phyloP scores from a whole-genome alignment of 495 filamentous ascomycete genomes.

The Amphirosellinia nigrospora region DNA sequence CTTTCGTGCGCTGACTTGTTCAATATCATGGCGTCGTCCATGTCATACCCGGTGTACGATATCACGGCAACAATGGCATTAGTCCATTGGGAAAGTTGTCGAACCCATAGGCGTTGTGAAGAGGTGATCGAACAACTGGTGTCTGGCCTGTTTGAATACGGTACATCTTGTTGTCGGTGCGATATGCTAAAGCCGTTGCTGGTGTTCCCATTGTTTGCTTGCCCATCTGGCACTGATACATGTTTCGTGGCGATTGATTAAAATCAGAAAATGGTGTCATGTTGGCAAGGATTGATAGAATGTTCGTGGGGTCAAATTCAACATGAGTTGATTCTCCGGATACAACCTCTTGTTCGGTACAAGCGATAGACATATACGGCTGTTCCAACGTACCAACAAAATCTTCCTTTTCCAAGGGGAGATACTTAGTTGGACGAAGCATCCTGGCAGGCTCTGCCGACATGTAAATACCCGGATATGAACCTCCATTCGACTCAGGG shows the following conservation, averaged over 20 bases:
- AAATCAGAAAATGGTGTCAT: constrained; percentile 99
- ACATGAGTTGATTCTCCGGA: constrained; percentile 89
- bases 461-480: constrained; percentile 96
- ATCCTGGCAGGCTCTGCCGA: constrained; percentile 83
- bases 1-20: constrained; percentile 98
- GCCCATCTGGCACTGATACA: constrained; percentile 99
- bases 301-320: constrained; percentile 93
- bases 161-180: constrained; percentile 97
- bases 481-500: constrained; percentile 82
- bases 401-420: constrained; percentile 82
- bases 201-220: constrained; percentile 99
- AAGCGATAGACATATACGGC: constrained; percentile 97
- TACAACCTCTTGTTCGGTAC: constrained; percentile 80
- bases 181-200: constrained; percentile 80
- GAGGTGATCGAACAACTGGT: constrained; percentile 85
- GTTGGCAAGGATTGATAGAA: constrained; percentile 96
- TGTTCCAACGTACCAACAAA: constrained; percentile 93
- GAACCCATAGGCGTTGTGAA: constrained; percentile 94
- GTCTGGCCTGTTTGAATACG: constrained; percentile 95
- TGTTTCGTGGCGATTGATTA: constrained; percentile 98
- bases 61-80: constrained; percentile 98
- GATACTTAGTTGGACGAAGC: constrained; percentile 89
- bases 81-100: constrained; percentile 98
- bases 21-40: constrained; percentile 99
- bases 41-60: constrained; percentile 98